These are phyloP conservation scores for Phytopythium chamaehyphon DNA, from an alignment of 352 stramenopile species.

Conservation along the genomic window DNA sequence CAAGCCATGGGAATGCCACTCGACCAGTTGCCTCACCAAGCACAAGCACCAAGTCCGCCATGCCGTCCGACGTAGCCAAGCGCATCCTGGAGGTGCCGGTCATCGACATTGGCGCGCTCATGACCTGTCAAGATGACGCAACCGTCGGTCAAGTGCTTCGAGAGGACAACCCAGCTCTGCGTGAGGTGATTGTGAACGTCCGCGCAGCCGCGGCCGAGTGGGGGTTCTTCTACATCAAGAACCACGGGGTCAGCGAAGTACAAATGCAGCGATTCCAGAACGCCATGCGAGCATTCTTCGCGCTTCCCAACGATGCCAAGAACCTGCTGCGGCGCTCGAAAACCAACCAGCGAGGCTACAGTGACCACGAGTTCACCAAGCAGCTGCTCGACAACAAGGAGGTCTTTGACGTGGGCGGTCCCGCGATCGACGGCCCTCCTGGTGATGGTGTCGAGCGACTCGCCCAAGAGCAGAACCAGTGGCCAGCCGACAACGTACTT, in stretches of 20 bases:
- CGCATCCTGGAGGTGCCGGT: slow-evolving; percentile 15
- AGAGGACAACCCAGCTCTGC: slow-evolving; percentile 4
- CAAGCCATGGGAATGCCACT: no score
- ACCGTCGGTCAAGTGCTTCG: slow-evolving; percentile 8
- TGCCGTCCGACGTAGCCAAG: no score
- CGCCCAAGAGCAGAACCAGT: slow-evolving; percentile 78
- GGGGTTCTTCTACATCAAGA: slow-evolving; percentile 89
- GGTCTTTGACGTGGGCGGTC: slow-evolving; percentile 44
- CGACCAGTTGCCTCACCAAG: no score
- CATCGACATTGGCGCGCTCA: slow-evolving; percentile 23
- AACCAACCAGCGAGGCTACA: slow-evolving; percentile 81
- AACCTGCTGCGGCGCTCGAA: slow-evolving; percentile 45
- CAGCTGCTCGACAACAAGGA: slow-evolving; percentile 86
- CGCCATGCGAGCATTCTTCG: slow-evolving; percentile 68
- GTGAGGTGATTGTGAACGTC: slow-evolving; percentile 27
- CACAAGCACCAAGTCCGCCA: no score
- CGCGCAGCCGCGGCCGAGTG: slow-evolving; percentile 51
- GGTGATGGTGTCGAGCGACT: slow-evolving; percentile 53
- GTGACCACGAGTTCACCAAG: slow-evolving; percentile 90
- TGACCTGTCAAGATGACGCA: slow-evolving; percentile 11
- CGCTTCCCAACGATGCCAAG: slow-evolving; percentile 54
- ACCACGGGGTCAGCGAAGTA: slow-evolving; percentile 49
- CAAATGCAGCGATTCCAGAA: slow-evolving; percentile 47
- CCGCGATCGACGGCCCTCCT: slow-evolving; percentile 16
- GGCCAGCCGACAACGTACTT: slow-evolving; percentile 22